phyloP scores from a whole-genome alignment of 1,139 yeast species.

The Pichia sp. region DNA sequence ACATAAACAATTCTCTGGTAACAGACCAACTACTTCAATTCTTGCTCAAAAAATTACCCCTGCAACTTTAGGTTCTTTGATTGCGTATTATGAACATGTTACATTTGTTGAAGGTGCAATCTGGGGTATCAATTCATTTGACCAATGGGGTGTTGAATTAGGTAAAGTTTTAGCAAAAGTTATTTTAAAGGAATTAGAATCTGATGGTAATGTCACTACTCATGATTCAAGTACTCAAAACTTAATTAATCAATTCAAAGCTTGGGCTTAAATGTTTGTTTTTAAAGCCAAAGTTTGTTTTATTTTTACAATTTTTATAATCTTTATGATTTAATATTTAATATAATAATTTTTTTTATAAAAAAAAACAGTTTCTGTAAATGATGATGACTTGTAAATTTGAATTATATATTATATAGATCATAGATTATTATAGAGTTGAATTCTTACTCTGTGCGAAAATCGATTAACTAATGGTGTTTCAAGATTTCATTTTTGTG shows the following conservation, averaged over 20 bases:
- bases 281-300: neutral
- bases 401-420: too few relatives aligned
- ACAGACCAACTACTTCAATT: constrained; percentile 98
- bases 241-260: constrained; percentile 88
- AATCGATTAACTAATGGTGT: too few relatives aligned
- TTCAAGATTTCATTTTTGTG: too few relatives aligned
- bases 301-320: neutral
- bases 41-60: constrained; percentile 95
- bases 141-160: constrained; percentile 99
- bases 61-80: constrained; percentile 88
- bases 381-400: too few relatives aligned
- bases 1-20: constrained; percentile 94
- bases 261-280: constrained; percentile 51
- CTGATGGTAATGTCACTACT: constrained; percentile 44
- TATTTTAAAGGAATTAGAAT: constrained; percentile 81
- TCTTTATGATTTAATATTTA: neutral
- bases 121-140: constrained; percentile 98
- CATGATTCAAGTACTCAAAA: constrained; percentile 92
- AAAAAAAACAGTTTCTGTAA: too few relatives aligned
- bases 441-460: too few relatives aligned
- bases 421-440: too few relatives aligned
- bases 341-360: too few relatives aligned
- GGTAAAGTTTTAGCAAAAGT: constrained; percentile 97
- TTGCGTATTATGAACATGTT: constrained; percentile 94
- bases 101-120: constrained; percentile 98